Base-by-base conservation (phyloP, 2,329 filamentous ascomycete species). In the Sodiomyces alkalinus region DNA sequence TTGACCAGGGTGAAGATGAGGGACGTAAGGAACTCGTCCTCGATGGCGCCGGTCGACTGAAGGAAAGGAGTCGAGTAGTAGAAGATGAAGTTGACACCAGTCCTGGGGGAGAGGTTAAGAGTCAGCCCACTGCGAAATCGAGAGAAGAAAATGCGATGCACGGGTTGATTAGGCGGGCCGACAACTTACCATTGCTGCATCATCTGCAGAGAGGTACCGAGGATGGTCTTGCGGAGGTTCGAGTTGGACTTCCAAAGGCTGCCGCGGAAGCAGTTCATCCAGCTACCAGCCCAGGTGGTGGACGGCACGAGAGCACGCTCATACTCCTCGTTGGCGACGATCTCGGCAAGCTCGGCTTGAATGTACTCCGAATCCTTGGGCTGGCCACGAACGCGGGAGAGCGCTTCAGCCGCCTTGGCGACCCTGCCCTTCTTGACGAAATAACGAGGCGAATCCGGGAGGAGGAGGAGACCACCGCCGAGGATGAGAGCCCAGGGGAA, bases 41-140 rank as follows among this genome's bases (percentile, higher is more conserved):
- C 41, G 44, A 92, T 82, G 43, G 79, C 78, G 40, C 77, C 77
- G 17, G 79, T 75, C 15, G 74, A 73, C 55, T 79, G 56, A 59
- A 92, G 80, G 72, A 92, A 92, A 34, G 79, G 72, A 19, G 80
- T 85, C 19, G 80, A 82, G 60, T 76, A 82, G 60, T 82, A 80
- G 63, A 86, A 90, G 64, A 90, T 81, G 57, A 87, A 92, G 67
- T 92, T 92, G 57, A 92, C 79, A 62, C 83, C 81, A 16, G 80
- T 86, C n/a, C n/a, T n/a, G n/a, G n/a, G n/a, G n/a, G n/a, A 6
- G 11, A 15, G 20, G 6, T n/a, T 2, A 20, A 21, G 8, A 6
- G 10, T 19, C 5, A 19, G 14, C 17, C 12, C 9, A 27, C 9
- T 13, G 12, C 5, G 4, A 16, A 10, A 22, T 21, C 17, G 13